These are phyloP conservation scores for Saccharomyces kudriavzevii DNA, from an alignment of 805 yeast species.

Conservation along the genomic window DNA sequence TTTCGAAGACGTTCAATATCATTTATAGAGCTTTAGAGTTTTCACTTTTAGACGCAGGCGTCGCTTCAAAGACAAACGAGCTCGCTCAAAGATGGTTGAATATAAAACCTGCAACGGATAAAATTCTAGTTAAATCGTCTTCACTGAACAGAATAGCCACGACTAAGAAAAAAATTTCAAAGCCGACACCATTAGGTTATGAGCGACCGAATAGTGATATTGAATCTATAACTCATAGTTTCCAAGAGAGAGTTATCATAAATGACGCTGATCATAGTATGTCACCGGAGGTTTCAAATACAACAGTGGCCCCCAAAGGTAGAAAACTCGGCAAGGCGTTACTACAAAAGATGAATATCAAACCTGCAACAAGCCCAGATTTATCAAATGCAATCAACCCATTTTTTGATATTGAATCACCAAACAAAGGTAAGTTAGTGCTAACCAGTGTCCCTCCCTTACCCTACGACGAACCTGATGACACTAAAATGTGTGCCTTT, in stretches of 20 bases:
- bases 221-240: neutral
- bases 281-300: neutral
- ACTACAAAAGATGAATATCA: constrained; percentile 35
- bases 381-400: constrained; percentile 17
- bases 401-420: constrained; percentile 5
- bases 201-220: neutral
- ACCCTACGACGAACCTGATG: constrained; percentile 4
- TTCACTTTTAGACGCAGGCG: constrained; percentile 32
- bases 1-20: constrained; percentile 33
- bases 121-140: constrained; percentile 8
- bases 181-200: neutral
- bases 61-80: constrained; percentile 31
- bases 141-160: neutral
- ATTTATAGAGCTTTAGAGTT: constrained; percentile 37
- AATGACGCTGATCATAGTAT: constrained; percentile 1
- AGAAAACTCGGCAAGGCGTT: constrained; percentile 33
- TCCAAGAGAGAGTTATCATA: constrained; percentile 1
- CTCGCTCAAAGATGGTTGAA: constrained; percentile 32
- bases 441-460: constrained; percentile 16
- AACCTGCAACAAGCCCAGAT: constrained; percentile 30
- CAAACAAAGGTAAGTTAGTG: constrained; percentile 8
- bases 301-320: constrained; percentile 2
- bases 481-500: neutral
- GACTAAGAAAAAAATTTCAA: neutral
- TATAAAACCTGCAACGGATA: constrained; percentile 13